Base-by-base conservation (phyloP, 1,284 basidiomycete species). In the Dichomitus squalens region DNA sequence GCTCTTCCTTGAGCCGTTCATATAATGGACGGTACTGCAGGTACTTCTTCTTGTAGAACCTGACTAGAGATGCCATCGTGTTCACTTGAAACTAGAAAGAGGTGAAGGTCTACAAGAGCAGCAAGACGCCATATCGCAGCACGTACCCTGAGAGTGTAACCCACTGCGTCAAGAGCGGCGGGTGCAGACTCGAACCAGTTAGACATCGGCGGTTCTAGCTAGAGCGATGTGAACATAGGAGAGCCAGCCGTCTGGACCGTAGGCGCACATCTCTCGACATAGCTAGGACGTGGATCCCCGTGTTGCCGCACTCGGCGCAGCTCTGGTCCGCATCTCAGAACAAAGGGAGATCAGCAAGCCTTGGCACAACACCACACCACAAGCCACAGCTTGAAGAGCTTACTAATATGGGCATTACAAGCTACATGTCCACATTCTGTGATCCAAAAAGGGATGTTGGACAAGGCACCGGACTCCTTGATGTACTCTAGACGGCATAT, bases 361-460 rank as follows among this genome's bases (percentile, higher is more conserved):
- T 55, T 52, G 27, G n/a, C n/a, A n/a, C n/a, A n/a, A n/a, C n/a
- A n/a, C n/a, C n/a, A n/a, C n/a, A n/a, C n/a, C n/a, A 33, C 16
- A 50, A 18, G 39, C 2, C 11, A 9, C 12, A 20, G 18, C 8
- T 3, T 35, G 25, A n/a, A 27, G 31, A 16, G 77, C 87, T 67
- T 68, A 92, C 90, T 89, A 66, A 93, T 82, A 72, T 93, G 91
- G 43, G 82, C 79, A 66, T 93, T 92, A 76, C 90, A 93, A 27
- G 93, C 66, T 49, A 92, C 81, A 76, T 93, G 90, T 0, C 88
- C 89, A 64, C 90, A 93, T 69, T 92, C 89, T 1, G 90, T 92
- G 57, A 92, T 76, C 90, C 90, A 93, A 70, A 93, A 93, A 0
- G 91, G 90, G 23, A 89, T 74, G 20, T 72, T 66, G 7, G 84